Evolutionary conservation across 805 yeast species (phyloP), one percentile per base, ranked within the genome.

Genomic region (Yarrowia sp.): DNA sequence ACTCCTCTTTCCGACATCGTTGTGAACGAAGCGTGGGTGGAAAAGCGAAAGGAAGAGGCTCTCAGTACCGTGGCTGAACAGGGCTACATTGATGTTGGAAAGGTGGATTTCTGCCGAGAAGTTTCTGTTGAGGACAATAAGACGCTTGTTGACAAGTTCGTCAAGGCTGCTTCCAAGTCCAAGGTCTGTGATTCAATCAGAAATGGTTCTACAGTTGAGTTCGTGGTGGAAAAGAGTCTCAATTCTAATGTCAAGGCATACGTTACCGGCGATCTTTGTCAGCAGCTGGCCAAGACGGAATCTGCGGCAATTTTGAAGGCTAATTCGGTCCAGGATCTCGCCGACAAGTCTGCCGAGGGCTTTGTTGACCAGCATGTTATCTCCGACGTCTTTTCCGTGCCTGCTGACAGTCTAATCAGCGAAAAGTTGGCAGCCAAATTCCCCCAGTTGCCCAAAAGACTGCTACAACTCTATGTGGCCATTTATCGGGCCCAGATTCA

Each of bases 281-380:
- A 43, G 14, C 41, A 43, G 40, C 52, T 59, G 35, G 52, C 52
- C 52, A 59, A 43, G 42, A n/a, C 65, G 16, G 65, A 43, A 26
- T 12, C 65, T 4, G 42, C 52, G 2, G 19, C 48, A 4, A 59
- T 59, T 35, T 35, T 59, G 19, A 59, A 59, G 52, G 42, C 40
- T 4, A 59, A 43, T n/a, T 43, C 65, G 9, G 65, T 59, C 26
- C 65, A 59, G 52, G 65, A 35, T 11, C 52, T 59, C 3, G 52
- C 65, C 0, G 65, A 59, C 2, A 59, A 59, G 52, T 59, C 65
- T 35, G 65, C 65, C 8, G 65, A 59, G 52, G 65, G 65, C 10
- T 59, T 59, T 45, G 65, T 59, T 7, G 65, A 59, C 52, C 65
- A 59, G 42, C 65, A 59, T 16, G 65, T 59, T 15, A 59, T 59